Base-by-base conservation (phyloP, 768 basidiomycete species). In the Nidularia sp. region DNA sequence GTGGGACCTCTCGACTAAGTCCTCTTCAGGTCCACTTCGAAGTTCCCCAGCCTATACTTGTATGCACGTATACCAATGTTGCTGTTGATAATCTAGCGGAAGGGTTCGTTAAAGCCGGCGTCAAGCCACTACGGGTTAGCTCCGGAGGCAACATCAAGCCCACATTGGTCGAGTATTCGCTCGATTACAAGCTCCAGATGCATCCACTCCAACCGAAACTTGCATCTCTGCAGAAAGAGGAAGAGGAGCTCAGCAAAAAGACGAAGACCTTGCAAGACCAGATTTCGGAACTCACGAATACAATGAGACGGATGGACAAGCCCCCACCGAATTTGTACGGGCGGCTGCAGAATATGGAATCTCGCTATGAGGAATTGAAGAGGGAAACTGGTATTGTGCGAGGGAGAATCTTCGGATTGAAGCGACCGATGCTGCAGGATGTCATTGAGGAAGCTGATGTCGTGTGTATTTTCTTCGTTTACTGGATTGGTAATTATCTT, bases 11-110 rank as follows among this genome's bases (percentile, higher is more conserved):
- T 25, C 3, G 25, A 25, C 25, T 25, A 25, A 25, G 25, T 25
- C 25, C 15, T 53, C 56, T 48, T 5, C 62, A 92, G 86, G 64
- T 70, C 2, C 83, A 92, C 61, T 98, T 94, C 64, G 76, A 87
- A 65, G 84, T 95, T 7, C 81, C 89, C 4, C 81, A 88, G 34
- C 93, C 93, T 1, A 74, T 96, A 39, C 79, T 98, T 10, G 87
- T 96, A n/a, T 91, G 90, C 65, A 94, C 94, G 0, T 96, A 90
- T 63, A 97, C 95, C 39, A 95, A 97, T 58, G 90, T 84, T 15
- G 93, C 95, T 0, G 92, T 95, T 15, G 93, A 97, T 63, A 91
- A 95, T 58, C 82, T 97, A 6, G 83, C 94, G 35, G 85, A 88
- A 61, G 89, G 89, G 0, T 74, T 94, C 25, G 75, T 74, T 6